Percentiles rank a stretch among this genome's conserved stretches.
Evolutionary conservation across 2,329 filamentous ascomycete species (phyloP).

Genomic region (Pseudogymnoascus sp.): DNA sequence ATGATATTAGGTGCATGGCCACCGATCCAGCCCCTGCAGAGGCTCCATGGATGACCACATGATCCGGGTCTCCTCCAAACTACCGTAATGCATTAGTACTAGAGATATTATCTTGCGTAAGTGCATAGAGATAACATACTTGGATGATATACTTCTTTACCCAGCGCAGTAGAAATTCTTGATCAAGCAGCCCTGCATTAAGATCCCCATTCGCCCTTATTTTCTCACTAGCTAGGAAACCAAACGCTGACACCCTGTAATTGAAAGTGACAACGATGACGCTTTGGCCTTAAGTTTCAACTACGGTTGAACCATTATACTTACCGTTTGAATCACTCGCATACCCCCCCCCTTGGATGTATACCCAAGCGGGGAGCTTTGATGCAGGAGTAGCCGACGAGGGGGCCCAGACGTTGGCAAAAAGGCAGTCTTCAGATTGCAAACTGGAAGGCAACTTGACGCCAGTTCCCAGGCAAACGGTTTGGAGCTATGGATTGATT

Average conservation of each 20-base stretch:
- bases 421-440: slow-evolving; percentile 38
- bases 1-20: slow-evolving; percentile 29
- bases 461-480: slow-evolving; percentile 38
- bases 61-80: slow-evolving; percentile 39
- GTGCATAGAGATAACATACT: slow-evolving; percentile 23
- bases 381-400: slow-evolving; percentile 32
- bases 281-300: slow-evolving; percentile 37
- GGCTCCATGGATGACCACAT: slow-evolving; percentile 41
- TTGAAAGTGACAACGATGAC: slow-evolving; percentile 56
- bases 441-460: slow-evolving; percentile 21
- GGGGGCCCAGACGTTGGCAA: slow-evolving; percentile 39
- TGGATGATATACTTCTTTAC: slow-evolving; percentile 50
- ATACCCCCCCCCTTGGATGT: slow-evolving; percentile 45
- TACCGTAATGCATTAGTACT: not conserved
- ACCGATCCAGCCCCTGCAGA: slow-evolving; percentile 43
- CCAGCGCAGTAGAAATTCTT: slow-evolving; percentile 55
- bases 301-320: slow-evolving; percentile 42
- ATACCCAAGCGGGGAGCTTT: slow-evolving; percentile 47
- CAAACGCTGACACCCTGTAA: slow-evolving; percentile 55
- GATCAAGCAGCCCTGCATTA: slow-evolving; percentile 58
- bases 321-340: slow-evolving; percentile 41
- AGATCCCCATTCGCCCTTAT: slow-evolving; percentile 48
- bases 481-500: slow-evolving; percentile 32
- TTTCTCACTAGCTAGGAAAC: slow-evolving; percentile 53
- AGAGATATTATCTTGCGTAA: not conserved